Percentiles rank a stretch among this genome's conserved stretches.
These are phyloP conservation scores for Carallia pectinifolia DNA, from an alignment of 345 rosid genomes.

Conservation along the genomic window DNA sequence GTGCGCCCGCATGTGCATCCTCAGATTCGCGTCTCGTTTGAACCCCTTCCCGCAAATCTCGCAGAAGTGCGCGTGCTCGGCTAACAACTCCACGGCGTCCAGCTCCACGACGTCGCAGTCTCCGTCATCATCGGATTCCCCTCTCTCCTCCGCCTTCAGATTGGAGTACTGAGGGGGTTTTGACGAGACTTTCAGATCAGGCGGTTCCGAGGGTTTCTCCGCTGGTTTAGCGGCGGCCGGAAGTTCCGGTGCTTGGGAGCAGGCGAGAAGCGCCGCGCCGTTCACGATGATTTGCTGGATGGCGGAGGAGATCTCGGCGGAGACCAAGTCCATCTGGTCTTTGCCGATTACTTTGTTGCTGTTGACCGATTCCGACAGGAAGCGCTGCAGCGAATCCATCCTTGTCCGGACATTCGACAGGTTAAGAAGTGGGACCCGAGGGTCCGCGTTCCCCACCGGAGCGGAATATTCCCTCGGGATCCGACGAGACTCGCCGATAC, in stretches of 20 bases:
- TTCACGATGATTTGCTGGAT: slow-evolving; percentile 48
- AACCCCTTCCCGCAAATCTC: slow-evolving; percentile 75
- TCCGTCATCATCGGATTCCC: slow-evolving; percentile 13
- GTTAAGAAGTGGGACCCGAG: slow-evolving; percentile 29
- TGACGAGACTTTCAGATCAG: neutral
- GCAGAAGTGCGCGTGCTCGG: slow-evolving; percentile 67
- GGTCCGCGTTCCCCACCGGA: slow-evolving; percentile 12
- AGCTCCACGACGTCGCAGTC: slow-evolving; percentile 50
- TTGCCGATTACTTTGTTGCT: slow-evolving; percentile 29
- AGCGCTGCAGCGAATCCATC: slow-evolving; percentile 47
- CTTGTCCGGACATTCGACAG: slow-evolving; percentile 33
- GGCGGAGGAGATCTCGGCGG: slow-evolving; percentile 51
- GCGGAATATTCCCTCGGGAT: slow-evolving; percentile 6
- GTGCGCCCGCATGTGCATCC: slow-evolving; percentile 86
- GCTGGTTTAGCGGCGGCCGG: neutral
- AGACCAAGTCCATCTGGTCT: slow-evolving; percentile 46
- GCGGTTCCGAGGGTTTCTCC: neutral
- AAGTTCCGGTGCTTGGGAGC: slow-evolving; percentile 11
- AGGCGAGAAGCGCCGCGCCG: slow-evolving; percentile 48
- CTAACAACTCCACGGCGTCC: slow-evolving; percentile 60
- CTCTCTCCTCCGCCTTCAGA: slow-evolving; percentile 9
- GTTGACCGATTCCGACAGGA: slow-evolving; percentile 44
- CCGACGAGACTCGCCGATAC: slow-evolving; percentile 5
- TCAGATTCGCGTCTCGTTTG: slow-evolving; percentile 69
- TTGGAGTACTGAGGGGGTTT: neutral